A percentile compares a stretch with the other conserved stretches of the same genome.
phyloP scores from a whole-genome alignment of 225 moss, liverwort and hornwort species.

The Polytrichum commune region DNA sequence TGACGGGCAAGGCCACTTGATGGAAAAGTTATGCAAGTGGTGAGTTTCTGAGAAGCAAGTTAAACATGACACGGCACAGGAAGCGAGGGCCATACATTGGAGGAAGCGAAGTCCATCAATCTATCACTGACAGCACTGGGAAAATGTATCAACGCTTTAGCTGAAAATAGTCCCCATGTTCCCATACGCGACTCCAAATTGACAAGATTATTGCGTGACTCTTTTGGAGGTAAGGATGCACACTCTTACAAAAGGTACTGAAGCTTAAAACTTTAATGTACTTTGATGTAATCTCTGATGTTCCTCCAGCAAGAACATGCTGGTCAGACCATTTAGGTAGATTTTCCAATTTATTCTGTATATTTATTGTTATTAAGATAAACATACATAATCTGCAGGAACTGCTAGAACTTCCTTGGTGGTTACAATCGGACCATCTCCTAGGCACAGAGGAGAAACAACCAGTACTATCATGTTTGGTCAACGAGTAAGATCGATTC shows the following conservation, averaged over 20 bases:
- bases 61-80: constrained; percentile 30
- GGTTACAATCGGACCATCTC: constrained; percentile 95
- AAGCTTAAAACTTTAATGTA: background rate
- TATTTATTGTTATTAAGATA: too few species aligned
- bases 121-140: constrained; percentile 90
- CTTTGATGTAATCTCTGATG: background rate
- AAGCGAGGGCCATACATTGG: constrained; percentile 93
- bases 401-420: constrained; percentile 94
- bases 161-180: constrained; percentile 91
- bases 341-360: too few species aligned
- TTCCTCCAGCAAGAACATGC: too few species aligned
- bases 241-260: background rate
- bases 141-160: constrained; percentile 95
- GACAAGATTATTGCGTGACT: constrained; percentile 88
- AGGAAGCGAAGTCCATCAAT: constrained; percentile 97
- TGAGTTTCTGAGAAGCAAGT: too few species aligned
- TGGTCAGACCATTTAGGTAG: too few species aligned
- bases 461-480: constrained; percentile 94
- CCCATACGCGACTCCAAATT: constrained; percentile 95
- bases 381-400: constrained; percentile 29
- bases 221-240: constrained; percentile 68
- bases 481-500: constrained; percentile 63
- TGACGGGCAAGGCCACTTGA: too few species aligned
- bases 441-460: constrained; percentile 93
- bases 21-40: too few species aligned